These are phyloP conservation scores for Colletotrichum tropicicola DNA, from an alignment of 2,329 filamentous ascomycete genomes.

Conservation along the genomic window DNA sequence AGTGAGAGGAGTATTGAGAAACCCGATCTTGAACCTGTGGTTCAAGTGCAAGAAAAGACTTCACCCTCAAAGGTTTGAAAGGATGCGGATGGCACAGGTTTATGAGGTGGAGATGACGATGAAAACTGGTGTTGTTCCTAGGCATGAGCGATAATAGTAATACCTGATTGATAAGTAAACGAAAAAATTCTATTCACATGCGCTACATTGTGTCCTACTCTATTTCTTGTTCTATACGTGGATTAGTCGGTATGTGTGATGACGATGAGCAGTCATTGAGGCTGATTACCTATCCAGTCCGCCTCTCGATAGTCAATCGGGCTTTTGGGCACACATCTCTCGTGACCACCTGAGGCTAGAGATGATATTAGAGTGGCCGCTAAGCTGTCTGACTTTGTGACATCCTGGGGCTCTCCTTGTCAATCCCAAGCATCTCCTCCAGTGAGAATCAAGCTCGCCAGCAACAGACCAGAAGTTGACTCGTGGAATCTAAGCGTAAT, in stretches of 20 bases:
- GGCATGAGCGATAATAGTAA: constrained; percentile 12
- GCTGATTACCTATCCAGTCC: too few species aligned
- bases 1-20: constrained; percentile 20
- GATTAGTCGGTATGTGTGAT: too few species aligned
- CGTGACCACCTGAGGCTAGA: too few species aligned
- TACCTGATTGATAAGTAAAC: neutral
- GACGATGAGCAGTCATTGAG: too few species aligned
- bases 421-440: neutral
- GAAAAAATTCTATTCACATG: too few species aligned
- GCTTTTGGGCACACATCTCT: too few species aligned
- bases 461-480: neutral
- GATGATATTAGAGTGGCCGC: too few species aligned
- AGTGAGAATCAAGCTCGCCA: neutral
- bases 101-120: neutral
- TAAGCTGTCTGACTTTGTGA: neutral
- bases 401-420: neutral
- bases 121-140: neutral
- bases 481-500: neutral
- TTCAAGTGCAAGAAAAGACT: neutral
- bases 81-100: neutral
- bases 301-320: too few species aligned
- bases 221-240: too few species aligned
- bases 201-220: too few species aligned
- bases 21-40: neutral
- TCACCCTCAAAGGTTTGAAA: neutral